Percentiles rank a stretch among this genome's conserved stretches.
These are phyloP conservation scores for Ganoderma multipileum DNA, from an alignment of 1,284 basidiomycete species.

Conservation along the genomic window DNA sequence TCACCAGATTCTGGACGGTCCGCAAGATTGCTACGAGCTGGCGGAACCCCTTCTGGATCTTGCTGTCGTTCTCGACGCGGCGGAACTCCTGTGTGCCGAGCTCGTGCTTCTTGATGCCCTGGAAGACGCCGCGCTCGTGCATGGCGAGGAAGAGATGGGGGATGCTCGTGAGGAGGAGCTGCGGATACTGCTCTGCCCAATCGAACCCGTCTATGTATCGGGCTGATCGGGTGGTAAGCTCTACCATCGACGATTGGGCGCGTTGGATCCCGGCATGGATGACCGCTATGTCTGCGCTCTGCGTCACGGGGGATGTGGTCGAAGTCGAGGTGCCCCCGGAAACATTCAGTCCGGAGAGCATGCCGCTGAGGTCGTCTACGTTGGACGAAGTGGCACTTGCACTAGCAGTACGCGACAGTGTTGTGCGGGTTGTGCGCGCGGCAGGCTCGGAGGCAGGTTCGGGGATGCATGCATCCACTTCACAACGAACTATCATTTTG, in stretches of 20 bases:
- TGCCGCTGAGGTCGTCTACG: slow-evolving; percentile 46
- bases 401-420: background rate
- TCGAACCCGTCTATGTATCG: slow-evolving; percentile 42
- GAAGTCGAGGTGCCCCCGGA: slow-evolving; percentile 16
- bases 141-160: slow-evolving; percentile 55
- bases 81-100: slow-evolving; percentile 44
- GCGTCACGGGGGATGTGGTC: background rate
- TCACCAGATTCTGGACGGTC: slow-evolving; percentile 49
- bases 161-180: slow-evolving; percentile 63
- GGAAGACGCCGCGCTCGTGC: slow-evolving; percentile 54
- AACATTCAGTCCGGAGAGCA: slow-evolving; percentile 39
- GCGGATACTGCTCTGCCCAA: slow-evolving; percentile 56
- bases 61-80: slow-evolving; percentile 37
- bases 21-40: slow-evolving; percentile 49
- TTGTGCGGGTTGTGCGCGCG: background rate
- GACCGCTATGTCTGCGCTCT: slow-evolving; percentile 45
- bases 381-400: slow-evolving; percentile 5
- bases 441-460: background rate
- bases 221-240: slow-evolving; percentile 53
- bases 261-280: slow-evolving; percentile 49
- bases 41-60: slow-evolving; percentile 43
- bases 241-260: slow-evolving; percentile 53
- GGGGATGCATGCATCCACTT: slow-evolving; percentile 39
- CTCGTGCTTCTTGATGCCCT: slow-evolving; percentile 46
- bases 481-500: slow-evolving; percentile 39